Conservation (phyloP, 345 rosid species). For the Garcia nutans region DNA sequence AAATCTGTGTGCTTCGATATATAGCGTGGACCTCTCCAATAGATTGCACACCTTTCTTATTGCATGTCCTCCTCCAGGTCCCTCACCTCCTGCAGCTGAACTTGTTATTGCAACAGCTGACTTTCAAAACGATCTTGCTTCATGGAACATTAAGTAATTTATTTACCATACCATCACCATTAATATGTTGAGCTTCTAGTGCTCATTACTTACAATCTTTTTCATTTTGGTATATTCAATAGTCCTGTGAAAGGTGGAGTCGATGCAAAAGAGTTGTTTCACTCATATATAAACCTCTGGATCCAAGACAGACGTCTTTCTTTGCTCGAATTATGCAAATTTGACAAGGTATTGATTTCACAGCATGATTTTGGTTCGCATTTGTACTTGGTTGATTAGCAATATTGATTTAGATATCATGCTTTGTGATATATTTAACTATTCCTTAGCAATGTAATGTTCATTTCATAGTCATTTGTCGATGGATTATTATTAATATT, state of each 20-base stretch:
- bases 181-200: background rate
- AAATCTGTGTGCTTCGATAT: slow-evolving; percentile 26
- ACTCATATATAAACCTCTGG: slow-evolving; percentile 22
- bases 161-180: background rate
- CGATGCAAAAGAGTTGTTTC: slow-evolving; percentile 30
- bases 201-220: slow-evolving; percentile 1
- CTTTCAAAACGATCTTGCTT: slow-evolving; percentile 29
- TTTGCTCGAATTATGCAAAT: slow-evolving; percentile 25
- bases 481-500: too few species aligned
- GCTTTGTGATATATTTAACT: background rate
- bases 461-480: background rate
- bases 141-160: slow-evolving; percentile 30
- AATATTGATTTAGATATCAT: background rate
- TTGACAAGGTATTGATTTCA: slow-evolving; percentile 21
- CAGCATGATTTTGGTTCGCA: background rate
- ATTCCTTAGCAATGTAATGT: too few species aligned
- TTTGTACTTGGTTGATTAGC: background rate
- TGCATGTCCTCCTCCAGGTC: slow-evolving; percentile 24
- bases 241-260: slow-evolving; percentile 26
- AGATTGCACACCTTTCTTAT: slow-evolving; percentile 24
- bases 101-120: slow-evolving; percentile 33
- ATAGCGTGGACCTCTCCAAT: slow-evolving; percentile 21
- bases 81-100: slow-evolving; percentile 20
- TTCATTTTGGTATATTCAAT: background rate
- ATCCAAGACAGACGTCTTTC: slow-evolving; percentile 23